Base-by-base conservation (phyloP, 2,329 filamentous ascomycete species). In the Chrysoporthe austroafricana region DNA sequence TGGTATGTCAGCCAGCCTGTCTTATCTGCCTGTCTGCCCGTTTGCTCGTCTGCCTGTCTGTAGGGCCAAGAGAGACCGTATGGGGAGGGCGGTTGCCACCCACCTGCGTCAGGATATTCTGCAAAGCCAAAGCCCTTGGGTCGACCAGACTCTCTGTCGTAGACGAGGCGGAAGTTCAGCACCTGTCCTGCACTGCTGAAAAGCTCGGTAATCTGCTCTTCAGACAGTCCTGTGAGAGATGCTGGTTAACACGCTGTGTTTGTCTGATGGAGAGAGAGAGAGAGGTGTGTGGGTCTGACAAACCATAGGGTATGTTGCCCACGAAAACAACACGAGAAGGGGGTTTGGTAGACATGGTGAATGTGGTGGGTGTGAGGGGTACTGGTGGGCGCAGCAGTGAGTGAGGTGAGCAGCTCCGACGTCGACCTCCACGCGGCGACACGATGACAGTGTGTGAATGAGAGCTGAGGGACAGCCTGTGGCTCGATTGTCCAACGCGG, bases 101-200 rank as follows among this genome's bases (percentile, higher is more conserved):
- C 85, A 87, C 97, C 95, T 69, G 92, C 90, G 76, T 98, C 96
- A 66, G 93, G 91, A 76, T 97, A 99, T 78, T 98, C 95, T 75
- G 94, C 92, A 75, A 98, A 99, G 46, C 96, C 96, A 77, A 97
- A 99, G 21, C 96, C 96, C 79, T 97, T 98, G 0, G 96, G 94
- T 66, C 93, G 90, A 54, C 95, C 94, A 2, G 94, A 97, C 76
- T 98, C 95, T 64, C 94, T 91, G 81, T 98, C 96, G 80, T 97
- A 96, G 71, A 98, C 95, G 61, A 98, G 86, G 63, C 95, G 89
- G 78, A 98, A 98, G 77, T 92, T 95, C 68, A 96, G 85, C 1
- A 98, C 95, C 72, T 94, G 92, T 68, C 96, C 96, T 64, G 92
- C 94, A 71, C 91, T 91, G 77, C 90, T 92, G 79, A 98, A 96